Conservation (phyloP, 805 yeast species). For the Saturnispora serradocipensis region DNA sequence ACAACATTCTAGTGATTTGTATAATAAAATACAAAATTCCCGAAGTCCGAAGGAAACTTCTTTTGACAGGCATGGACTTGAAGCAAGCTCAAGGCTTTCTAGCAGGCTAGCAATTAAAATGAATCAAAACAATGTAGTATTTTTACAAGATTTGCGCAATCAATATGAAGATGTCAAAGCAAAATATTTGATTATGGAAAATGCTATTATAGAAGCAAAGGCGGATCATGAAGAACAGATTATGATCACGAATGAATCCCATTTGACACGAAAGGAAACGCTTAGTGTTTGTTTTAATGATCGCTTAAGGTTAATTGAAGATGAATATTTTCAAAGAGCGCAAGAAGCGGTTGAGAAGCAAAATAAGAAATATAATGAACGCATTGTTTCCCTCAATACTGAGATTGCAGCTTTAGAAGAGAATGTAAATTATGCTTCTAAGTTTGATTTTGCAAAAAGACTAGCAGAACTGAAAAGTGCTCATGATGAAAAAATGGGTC, state of each 20-base stretch:
- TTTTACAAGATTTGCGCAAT: neutral
- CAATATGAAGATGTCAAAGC: neutral
- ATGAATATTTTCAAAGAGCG: conserved; percentile 20
- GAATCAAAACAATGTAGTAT: neutral
- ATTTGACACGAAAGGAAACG: neutral
- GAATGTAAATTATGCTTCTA: conserved; percentile 4
- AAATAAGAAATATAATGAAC: conserved; percentile 24
- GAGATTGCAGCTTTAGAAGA: conserved; percentile 16
- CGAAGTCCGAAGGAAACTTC: neutral
- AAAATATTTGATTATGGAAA: conserved; percentile 21
- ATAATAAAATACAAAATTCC: neutral
- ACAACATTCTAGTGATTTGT: neutral
- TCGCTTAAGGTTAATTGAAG: conserved; percentile 19
- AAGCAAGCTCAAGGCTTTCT: no score
- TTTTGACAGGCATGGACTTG: neutral
- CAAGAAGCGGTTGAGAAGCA: conserved; percentile 31
- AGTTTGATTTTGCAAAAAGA: neutral
- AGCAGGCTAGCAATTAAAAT: neutral
- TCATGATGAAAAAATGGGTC: neutral
- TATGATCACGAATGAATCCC: neutral
- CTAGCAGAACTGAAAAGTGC: neutral
- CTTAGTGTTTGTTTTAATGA: conserved; percentile 15
- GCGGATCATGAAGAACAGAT: conserved; percentile 22
- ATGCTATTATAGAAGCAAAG: conserved; percentile 17
- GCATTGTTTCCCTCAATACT: conserved; percentile 18